These are phyloP conservation scores for Aquanectria penicillioides DNA, from an alignment of 2,329 filamentous ascomycete species.

Conservation along the genomic window DNA sequence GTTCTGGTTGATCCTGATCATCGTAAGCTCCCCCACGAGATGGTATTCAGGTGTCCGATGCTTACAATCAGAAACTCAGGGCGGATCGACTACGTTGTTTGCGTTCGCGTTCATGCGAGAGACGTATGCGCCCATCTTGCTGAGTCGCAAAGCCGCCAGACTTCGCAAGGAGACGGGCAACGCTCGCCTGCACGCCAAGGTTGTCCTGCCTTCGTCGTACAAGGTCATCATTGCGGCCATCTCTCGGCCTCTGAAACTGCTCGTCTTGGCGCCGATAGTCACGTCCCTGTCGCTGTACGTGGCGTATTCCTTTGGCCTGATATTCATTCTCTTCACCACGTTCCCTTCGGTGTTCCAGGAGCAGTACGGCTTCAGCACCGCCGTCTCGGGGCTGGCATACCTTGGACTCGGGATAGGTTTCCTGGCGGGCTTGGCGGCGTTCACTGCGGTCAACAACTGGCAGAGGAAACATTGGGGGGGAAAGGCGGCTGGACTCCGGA, in stretches of 20 bases:
- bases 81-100: no score
- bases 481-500: conserved; percentile 49
- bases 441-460: conserved; percentile 23
- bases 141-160: conserved; percentile 19
- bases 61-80: no score
- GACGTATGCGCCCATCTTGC: conserved; percentile 31
- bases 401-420: conserved; percentile 59
- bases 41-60: no score
- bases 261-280: conserved; percentile 64
- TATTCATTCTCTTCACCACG: conserved; percentile 50
- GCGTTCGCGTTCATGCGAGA: conserved; percentile 42
- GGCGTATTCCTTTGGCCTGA: conserved; percentile 47
- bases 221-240: conserved; percentile 45
- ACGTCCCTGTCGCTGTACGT: conserved; percentile 53
- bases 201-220: conserved; percentile 21
- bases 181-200: conserved; percentile 24
- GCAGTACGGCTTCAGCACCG: conserved; percentile 45
- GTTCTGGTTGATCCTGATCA: conserved; percentile 61
- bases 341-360: conserved; percentile 48
- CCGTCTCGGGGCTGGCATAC: conserved; percentile 51
- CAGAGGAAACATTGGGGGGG: conserved; percentile 6
- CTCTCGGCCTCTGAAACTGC: conserved; percentile 55
- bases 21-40: no score
- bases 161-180: conserved; percentile 27
- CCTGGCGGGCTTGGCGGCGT: conserved; percentile 33